Evolutionary conservation across 768 basidiomycete species (phyloP), one percentile per base, ranked within the genome.

Genomic region (Zangia roseola): DNA sequence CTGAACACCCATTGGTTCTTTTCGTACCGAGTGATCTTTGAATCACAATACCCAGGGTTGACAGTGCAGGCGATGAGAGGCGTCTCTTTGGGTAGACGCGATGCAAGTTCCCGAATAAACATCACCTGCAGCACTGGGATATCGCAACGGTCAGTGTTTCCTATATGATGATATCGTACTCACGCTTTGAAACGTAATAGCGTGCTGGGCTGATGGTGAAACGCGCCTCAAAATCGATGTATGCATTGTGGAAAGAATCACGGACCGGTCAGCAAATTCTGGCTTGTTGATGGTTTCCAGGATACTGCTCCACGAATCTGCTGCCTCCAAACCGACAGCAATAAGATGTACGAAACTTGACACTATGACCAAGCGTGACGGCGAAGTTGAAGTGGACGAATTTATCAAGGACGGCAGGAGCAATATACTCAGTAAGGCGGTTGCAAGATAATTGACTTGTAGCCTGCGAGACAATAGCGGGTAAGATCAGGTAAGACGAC

Each of bases 401-500:
- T 55, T 58, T 33, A 65, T 45, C 40, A 73, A 56, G 52, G 59
- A 55, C 13, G 72, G 72, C 24, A 73, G 57, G 14, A 71, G 61
- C 33, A 70, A 53, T 14, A 72, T 56, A 47, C 61, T 62, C 16
- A 71, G 52, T 26, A 71, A 45, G 5, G 61, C 66, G 10, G 60
- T 69, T 25, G 68, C 63, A 14, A 73, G 57, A 40, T 65, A 65
- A 39, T 72, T 69, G 14, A 69, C 64, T 50, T 73, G 69, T 1
- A 73, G 30, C 38, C 71, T 72, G 25, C n/a, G n/a, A 5, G 16
- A 44, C 9, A n/a, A 44, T 31, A 38, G 5, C 8, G 13, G n/a
- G 20, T 36, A 17, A 53, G 34, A 16, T n/a, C 7, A 17, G 44
- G 8, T 19, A 7, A n/a, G 47, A 38, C 9, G 25, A 43, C 1